These are phyloP conservation scores for Aspergillus conjunctus DNA, from an alignment of 495 filamentous ascomycete genomes.

Conservation along the genomic window DNA sequence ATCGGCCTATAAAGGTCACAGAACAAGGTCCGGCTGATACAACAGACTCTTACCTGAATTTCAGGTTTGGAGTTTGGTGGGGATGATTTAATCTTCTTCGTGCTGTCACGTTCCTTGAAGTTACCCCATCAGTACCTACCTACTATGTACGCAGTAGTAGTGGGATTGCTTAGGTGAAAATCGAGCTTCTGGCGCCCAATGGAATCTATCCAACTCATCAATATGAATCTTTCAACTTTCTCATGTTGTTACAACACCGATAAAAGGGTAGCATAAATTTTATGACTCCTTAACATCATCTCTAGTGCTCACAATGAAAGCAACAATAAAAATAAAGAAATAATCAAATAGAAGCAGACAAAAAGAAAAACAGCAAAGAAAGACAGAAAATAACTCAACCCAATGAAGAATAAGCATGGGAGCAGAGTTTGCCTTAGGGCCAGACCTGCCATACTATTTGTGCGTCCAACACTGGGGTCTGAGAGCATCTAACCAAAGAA, in stretches of 20 bases:
- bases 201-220: no score
- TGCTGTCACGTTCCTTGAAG: neutral
- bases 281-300: no score
- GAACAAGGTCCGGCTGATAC: slow-evolving; percentile 15
- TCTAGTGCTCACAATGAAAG: no score
- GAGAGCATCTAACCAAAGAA: slow-evolving; percentile 6
- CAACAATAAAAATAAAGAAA: neutral
- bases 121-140: neutral
- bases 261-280: neutral
- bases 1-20: neutral
- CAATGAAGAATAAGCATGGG: neutral
- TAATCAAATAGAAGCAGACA: neutral
- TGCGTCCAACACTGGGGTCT: neutral
- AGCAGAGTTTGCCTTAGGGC: slow-evolving; percentile 7
- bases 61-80: slow-evolving; percentile 4
- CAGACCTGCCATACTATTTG: neutral
- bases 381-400: neutral
- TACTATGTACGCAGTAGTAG: no score
- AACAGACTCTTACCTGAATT: slow-evolving; percentile 12
- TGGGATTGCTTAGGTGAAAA: no score
- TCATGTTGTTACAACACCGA: neutral
- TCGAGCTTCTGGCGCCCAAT: no score
- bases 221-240: neutral
- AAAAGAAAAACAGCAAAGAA: neutral
- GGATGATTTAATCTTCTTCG: neutral